Conservation (phyloP, 805 yeast species). For the Kuraishia hungarica region DNA sequence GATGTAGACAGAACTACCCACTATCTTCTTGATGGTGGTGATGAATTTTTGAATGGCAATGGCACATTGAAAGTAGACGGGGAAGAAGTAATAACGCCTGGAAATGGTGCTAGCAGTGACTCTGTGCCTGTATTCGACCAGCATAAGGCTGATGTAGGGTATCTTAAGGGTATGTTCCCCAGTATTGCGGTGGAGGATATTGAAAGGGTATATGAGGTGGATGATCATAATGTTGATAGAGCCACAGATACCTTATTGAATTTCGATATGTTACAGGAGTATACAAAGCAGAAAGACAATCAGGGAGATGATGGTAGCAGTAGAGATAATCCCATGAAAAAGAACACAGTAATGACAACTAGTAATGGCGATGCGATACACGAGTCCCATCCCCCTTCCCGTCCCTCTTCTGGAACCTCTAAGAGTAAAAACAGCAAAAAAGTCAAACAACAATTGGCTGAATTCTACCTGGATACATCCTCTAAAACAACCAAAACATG, state of each 20-base stretch:
- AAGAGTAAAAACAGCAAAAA: background rate
- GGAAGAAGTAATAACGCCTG: background rate
- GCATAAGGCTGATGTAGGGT: background rate
- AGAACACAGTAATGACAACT: background rate
- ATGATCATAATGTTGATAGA: background rate
- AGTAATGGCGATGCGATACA: no score
- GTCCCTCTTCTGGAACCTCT: background rate
- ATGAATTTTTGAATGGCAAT: background rate
- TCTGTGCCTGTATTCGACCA: background rate
- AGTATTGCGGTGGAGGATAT: background rate
- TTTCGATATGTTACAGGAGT: background rate
- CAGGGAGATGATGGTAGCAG: background rate
- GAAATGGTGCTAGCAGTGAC: background rate
- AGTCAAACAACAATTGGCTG: background rate
- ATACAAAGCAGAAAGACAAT: background rate
- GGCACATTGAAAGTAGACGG: background rate
- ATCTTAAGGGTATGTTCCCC: background rate
- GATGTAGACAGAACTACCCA: background rate
- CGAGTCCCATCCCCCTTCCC: background rate
- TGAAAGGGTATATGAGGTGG: background rate
- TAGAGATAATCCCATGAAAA: no score
- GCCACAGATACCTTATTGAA: background rate
- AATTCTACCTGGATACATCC: background rate
- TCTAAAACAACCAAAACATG: background rate
- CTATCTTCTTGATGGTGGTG: background rate